Evolutionary conservation across 306 rosid species (phyloP), one percentile per base, ranked within the genome.

Genomic region (Hippophae tibetana): DNA sequence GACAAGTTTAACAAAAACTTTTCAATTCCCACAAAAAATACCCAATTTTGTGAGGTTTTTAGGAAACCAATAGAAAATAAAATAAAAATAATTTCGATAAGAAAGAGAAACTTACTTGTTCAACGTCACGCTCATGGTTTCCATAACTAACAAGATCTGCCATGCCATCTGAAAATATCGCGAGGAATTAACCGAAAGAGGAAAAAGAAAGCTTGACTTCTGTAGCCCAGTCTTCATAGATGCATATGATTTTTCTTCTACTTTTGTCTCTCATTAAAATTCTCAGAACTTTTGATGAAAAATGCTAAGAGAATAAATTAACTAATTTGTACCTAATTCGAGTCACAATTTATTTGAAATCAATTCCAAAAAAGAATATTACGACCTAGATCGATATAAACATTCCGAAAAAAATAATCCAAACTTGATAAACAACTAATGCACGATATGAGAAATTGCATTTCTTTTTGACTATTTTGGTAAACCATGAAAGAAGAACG

Each of bases 161-260:
- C 97, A 90, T 90, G 87, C 97, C 97, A 90, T 90, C 90, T 84
- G 94, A 86, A 63, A 81, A 72, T 59, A 58, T 47, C 62, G 75
- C 48, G 67, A 78, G 81, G 71, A 80, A 78, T 56, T n/a, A 74
- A 68, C 79, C 77, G 64, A 68, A 56, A 60, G 68, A 63, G 74
- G 64, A 70, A 56, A 54, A 54, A 77, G 70, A 64, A 74, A 84
- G 82, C 78, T 79, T 83, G 66, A 74, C 61, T 80, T 75, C 73
- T 70, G 70, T 60, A 57, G 72, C 64, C 74, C 59, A 68, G 75
- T 82, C 95, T 86, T 85, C 95, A 82, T 90, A 69, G 89, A 78
- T 71, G 62, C 82, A 43, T 80, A 54, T 69, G 78, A 73, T 80
- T 61, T 47, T 79, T 78, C 80, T 71, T 64, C 79, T 73, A 71